Conservation (phyloP, 2,329 filamentous ascomycete genomes). For the Eurotiales sp. region DNA sequence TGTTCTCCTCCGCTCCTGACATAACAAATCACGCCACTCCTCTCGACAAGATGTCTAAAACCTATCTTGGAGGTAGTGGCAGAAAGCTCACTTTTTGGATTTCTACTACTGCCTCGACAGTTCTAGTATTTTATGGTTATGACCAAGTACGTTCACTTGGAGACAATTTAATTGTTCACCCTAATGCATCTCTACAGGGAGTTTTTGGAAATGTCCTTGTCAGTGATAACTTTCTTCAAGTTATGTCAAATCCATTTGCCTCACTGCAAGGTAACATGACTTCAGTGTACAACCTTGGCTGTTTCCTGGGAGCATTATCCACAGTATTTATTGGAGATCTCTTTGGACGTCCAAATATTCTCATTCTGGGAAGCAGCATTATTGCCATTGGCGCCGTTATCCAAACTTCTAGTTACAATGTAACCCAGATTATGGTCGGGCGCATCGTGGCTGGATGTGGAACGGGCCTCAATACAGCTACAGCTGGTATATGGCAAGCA, state of each 20-base stretch:
- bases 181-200: no score
- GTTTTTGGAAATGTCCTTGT: not conserved
- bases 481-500: not conserved
- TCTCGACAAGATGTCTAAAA: not conserved
- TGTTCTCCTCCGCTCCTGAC: no score
- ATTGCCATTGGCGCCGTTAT: slow-evolving; percentile 22
- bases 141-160: not conserved
- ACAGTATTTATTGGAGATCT: not conserved
- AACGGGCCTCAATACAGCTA: slow-evolving; percentile 29
- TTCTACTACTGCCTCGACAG: not conserved
- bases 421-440: slow-evolving; percentile 34
- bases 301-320: not conserved
- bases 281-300: not conserved
- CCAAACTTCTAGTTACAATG: slow-evolving; percentile 21
- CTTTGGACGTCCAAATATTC: not conserved
- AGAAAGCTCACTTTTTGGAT: not conserved
- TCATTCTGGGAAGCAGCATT: not conserved
- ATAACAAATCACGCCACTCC: no score
- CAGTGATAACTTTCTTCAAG: not conserved
- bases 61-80: not conserved
- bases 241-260: not conserved
- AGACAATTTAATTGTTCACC: not conserved
- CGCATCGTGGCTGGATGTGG: slow-evolving; percentile 46
- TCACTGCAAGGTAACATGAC: not conserved
- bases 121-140: not conserved